phyloP scores from a whole-genome alignment of 768 basidiomycete species.

The Daedalea quercina region DNA sequence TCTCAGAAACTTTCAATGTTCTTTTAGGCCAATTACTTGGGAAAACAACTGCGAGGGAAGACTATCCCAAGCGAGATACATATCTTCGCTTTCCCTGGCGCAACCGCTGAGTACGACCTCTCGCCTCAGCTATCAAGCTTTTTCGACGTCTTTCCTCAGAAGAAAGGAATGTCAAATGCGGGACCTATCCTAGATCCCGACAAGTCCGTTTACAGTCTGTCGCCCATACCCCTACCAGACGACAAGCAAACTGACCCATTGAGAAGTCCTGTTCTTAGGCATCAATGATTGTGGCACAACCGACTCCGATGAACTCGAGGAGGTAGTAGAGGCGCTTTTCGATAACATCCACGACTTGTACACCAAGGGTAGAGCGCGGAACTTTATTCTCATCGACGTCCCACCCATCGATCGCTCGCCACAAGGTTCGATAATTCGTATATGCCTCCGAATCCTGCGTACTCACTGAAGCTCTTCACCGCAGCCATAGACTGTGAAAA shows the following conservation, averaged over 20 bases:
- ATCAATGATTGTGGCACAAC: slow-evolving; percentile 34
- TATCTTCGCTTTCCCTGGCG: slow-evolving; percentile 18
- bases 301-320: slow-evolving; percentile 22
- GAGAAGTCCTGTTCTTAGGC: slow-evolving; percentile 28
- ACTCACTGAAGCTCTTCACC: not conserved
- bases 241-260: not conserved
- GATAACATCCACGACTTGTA: slow-evolving; percentile 26
- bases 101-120: slow-evolving; percentile 20
- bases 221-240: not conserved
- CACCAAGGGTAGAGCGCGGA: slow-evolving; percentile 25
- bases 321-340: slow-evolving; percentile 22
- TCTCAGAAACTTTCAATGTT: not conserved
- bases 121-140: slow-evolving; percentile 11
- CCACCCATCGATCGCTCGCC: slow-evolving; percentile 33
- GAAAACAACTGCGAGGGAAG: not conserved
- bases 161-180: not conserved
- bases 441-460: not conserved
- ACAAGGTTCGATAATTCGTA: slow-evolving; percentile 18
- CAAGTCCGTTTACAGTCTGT: slow-evolving; percentile 3
- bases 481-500: not conserved
- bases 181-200: slow-evolving; percentile 2
- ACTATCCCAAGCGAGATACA: not conserved
- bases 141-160: slow-evolving; percentile 6
- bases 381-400: slow-evolving; percentile 32
- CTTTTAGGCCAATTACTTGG: not conserved